These are phyloP conservation scores for Talaromyces trachyspermus DNA, from an alignment of 495 filamentous ascomycete genomes.

Conservation along the genomic window DNA sequence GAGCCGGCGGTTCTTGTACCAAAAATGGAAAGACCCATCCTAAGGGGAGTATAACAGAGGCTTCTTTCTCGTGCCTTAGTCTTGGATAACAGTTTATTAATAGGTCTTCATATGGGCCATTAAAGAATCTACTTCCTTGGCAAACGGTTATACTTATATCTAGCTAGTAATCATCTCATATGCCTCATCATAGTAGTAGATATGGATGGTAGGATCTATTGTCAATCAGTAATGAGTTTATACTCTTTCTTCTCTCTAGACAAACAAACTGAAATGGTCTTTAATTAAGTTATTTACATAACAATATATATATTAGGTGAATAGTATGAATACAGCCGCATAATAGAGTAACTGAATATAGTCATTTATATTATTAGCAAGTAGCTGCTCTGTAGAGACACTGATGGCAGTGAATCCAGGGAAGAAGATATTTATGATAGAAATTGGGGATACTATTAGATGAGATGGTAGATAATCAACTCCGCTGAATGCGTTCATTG, in stretches of 20 bases:
- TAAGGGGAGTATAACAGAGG: constrained; percentile 20
- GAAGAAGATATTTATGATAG: constrained; percentile 18
- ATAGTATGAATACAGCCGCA: constrained; percentile 18
- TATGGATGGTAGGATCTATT: constrained; percentile 21
- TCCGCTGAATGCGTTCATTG: constrained; percentile 2
- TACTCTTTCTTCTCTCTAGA: constrained; percentile 6
- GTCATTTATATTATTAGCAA: constrained; percentile 17
- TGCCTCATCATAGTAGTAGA: constrained; percentile 20
- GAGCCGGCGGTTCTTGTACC: constrained; percentile 20
- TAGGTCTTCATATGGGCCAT: constrained; percentile 16
- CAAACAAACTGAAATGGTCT: constrained; percentile 24
- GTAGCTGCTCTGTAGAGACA: constrained; percentile 16
- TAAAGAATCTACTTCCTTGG: constrained; percentile 15
- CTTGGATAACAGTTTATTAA: constrained; percentile 8
- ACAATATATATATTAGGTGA: constrained; percentile 16
- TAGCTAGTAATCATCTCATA: constrained; percentile 23
- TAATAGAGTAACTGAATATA: constrained; percentile 15
- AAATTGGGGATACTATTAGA: constrained; percentile 18
- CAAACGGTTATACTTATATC: constrained; percentile 18
- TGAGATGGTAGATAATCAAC: background rate
- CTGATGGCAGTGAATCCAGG: constrained; percentile 16
- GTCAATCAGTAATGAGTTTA: constrained; percentile 13
- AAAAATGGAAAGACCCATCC: constrained; percentile 22
- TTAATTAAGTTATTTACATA: constrained; percentile 17
- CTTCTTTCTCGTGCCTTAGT: constrained; percentile 17